Evolutionary conservation across 108 stramenopile species (phyloP).

Genomic region (Stephanodiscus minutulus): DNA sequence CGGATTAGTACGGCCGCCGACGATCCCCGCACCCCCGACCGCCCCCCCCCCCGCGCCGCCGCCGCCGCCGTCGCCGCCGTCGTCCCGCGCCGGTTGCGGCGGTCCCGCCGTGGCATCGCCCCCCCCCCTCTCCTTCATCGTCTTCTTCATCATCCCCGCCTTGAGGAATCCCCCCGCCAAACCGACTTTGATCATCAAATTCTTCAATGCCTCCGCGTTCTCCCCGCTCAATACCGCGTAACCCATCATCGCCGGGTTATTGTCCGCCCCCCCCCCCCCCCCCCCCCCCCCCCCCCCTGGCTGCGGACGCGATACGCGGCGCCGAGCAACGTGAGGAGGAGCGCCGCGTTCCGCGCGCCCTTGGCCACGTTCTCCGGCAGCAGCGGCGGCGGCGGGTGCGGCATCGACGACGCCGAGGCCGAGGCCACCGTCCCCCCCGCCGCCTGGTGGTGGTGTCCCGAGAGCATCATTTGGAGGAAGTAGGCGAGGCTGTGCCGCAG

Average conservation of each 20-base stretch:
- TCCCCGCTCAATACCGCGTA: conserved; percentile 38
- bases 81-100: background rate
- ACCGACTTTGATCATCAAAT: conserved; percentile 63
- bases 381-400: background rate
- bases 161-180: conserved; percentile 61
- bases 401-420: background rate
- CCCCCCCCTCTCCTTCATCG: conserved; percentile 23
- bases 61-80: background rate
- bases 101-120: background rate
- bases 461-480: conserved; percentile 55
- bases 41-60: background rate
- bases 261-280: no score
- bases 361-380: conserved; percentile 12
- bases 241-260: no score
- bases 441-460: conserved; percentile 7
- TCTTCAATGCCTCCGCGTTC: conserved; percentile 54
- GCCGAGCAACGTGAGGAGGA: conserved; percentile 62
- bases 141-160: conserved; percentile 40
- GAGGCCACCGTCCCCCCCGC: background rate
- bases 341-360: conserved; percentile 45
- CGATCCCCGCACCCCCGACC: background rate
- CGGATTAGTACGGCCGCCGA: background rate
- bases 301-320: conserved; percentile 48
- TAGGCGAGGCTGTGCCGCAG: conserved; percentile 63
- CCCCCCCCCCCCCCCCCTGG: no score